Conservation (phyloP, 306 rosid species). For the Prunus dulcis region DNA sequence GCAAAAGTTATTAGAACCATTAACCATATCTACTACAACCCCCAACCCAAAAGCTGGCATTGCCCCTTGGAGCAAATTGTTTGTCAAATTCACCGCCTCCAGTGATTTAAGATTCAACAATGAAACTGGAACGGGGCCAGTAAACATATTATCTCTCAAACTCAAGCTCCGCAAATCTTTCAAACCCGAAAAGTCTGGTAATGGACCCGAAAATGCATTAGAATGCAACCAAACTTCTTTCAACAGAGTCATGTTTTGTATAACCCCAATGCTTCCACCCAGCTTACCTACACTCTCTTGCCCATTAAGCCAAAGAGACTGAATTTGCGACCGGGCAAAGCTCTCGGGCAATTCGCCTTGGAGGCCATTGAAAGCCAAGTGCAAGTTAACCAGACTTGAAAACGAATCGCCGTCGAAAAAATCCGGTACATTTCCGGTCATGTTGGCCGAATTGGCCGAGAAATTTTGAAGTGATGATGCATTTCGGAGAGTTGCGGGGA, state of each 20-base stretch:
- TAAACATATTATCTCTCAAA: slow-evolving; percentile 69
- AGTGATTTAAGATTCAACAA: slow-evolving; percentile 50
- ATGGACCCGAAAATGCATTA: slow-evolving; percentile 62
- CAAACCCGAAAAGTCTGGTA: slow-evolving; percentile 64
- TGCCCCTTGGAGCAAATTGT: slow-evolving; percentile 70
- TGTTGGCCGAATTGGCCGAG: slow-evolving; percentile 70
- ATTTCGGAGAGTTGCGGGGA: slow-evolving; percentile 46
- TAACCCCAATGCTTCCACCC: slow-evolving; percentile 46
- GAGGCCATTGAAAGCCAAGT: slow-evolving; percentile 62
- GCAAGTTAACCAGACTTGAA: slow-evolving; percentile 55
- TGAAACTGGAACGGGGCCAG: slow-evolving; percentile 69
- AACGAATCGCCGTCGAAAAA: slow-evolving; percentile 45
- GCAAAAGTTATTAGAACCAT: slow-evolving; percentile 68
- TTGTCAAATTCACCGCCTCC: slow-evolving; percentile 63
- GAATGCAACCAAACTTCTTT: slow-evolving; percentile 75
- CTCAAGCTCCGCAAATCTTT: slow-evolving; percentile 46
- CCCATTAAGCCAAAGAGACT: slow-evolving; percentile 83
- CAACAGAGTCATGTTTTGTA: slow-evolving; percentile 68
- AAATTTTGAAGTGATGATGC: slow-evolving; percentile 65
- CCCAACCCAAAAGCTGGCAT: slow-evolving; percentile 50
- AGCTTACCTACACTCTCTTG: slow-evolving; percentile 52
- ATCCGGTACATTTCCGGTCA: slow-evolving; percentile 57
- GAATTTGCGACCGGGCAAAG: slow-evolving; percentile 48
- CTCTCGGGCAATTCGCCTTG: slow-evolving; percentile 56
- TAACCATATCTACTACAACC: slow-evolving; percentile 55